Evolutionary conservation across 108 stramenopile species (phyloP), one percentile per base, ranked within the genome.

Genomic region (Cyclotella cryptica): DNA sequence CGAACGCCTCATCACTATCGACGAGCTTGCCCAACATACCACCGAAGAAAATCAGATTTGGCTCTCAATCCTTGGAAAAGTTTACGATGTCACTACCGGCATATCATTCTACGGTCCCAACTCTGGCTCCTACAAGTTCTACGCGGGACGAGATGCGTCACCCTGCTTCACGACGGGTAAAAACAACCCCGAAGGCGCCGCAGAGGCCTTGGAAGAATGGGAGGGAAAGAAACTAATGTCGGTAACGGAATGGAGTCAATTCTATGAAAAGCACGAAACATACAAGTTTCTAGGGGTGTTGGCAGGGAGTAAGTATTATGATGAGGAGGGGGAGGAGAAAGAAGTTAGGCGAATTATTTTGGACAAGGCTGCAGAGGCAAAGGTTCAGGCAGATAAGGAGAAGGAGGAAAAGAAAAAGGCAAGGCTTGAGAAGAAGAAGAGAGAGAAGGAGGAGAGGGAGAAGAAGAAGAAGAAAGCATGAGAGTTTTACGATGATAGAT

Each of bases 21-120:
- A 60, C 17, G 79, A 80, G 62, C 69, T 80, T 22, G 17, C 79
- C 62, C 28, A 26, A 53, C 71, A 80, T 24, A 67, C 40, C 27
- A 51, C 72, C 61, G 62, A 74, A 4, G 75, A 66, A 15, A 58
- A 57, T 13, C 15, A 21, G 30, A 86, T 92, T 30, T 94, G 89
- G 88, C 72, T 94, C 19, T 86, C 88, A 41, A 79, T 94, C 17
- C 24, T 92, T 42, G 93, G 93, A n/a, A 80, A 90, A 79, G 88
- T 94, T 35, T 94, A 85, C 47, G 89, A 94, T 71, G 93, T 94
- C 30, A 85, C 93, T 27, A 64, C 62, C 6, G 93, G 93, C 8
- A 28, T 39, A 26, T 61, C 43, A n/a, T 82, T 67, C 18, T 83
- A 78, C 47, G 72, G 45, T 10, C 58, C 65, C 19, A 19, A 42